Percentiles rank a stretch among this genome's conserved stretches.
phyloP scores from a whole-genome alignment of 768 basidiomycete genomes.

The Russula vinacea region DNA sequence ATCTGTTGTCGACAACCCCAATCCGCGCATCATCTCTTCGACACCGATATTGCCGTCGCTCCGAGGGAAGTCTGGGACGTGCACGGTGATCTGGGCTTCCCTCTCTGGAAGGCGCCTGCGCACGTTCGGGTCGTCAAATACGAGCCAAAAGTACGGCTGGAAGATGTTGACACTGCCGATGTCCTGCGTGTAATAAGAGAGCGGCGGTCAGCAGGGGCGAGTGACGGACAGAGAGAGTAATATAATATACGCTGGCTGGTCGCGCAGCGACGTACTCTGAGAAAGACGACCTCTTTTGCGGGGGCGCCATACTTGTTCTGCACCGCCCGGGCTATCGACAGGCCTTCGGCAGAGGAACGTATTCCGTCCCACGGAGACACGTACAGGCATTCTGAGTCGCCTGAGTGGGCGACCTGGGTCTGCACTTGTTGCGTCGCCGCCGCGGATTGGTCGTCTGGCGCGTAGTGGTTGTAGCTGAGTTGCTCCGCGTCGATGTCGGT shows the following conservation, averaged over 20 bases:
- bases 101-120: slow-evolving; percentile 8
- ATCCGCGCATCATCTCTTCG: slow-evolving; percentile 22
- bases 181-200: slow-evolving; percentile 3
- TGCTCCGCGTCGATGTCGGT: background rate
- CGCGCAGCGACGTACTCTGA: slow-evolving; percentile 16
- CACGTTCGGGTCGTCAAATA: slow-evolving; percentile 20
- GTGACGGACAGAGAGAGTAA: background rate
- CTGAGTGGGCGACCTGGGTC: background rate
- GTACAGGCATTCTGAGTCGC: slow-evolving; percentile 12
- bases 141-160: slow-evolving; percentile 20
- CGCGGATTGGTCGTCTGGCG: background rate
- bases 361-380: slow-evolving; percentile 14
- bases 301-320: slow-evolving; percentile 22
- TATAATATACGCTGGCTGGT: background rate
- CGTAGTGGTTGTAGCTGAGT: background rate
- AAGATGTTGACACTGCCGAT: background rate
- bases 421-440: background rate
- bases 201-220: background rate
- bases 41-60: slow-evolving; percentile 24
- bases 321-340: slow-evolving; percentile 22
- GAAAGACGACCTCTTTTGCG: slow-evolving; percentile 20
- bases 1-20: slow-evolving; percentile 1
- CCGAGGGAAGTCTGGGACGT: slow-evolving; percentile 6
- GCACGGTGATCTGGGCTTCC: background rate
- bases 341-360: slow-evolving; percentile 20